These are phyloP conservation scores for Exophiala dermatitidis DNA, from an alignment of 2,329 filamentous ascomycete genomes.

Conservation along the genomic window DNA sequence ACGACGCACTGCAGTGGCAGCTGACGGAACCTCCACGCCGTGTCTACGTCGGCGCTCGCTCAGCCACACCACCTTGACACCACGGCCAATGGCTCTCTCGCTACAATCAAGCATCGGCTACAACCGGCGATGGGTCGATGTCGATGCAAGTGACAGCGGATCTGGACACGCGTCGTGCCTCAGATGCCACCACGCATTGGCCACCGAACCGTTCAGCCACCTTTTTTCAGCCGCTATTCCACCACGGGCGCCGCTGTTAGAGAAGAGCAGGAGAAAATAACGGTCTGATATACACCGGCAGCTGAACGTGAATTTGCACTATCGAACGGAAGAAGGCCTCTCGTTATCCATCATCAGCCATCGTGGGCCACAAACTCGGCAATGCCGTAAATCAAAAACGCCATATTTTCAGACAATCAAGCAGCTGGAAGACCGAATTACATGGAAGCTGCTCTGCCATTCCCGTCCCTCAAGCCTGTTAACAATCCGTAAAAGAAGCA, in stretches of 20 bases:
- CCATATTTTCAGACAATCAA: not conserved
- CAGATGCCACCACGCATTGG: not conserved
- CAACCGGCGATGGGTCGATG: not conserved
- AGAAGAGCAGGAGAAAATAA: no score
- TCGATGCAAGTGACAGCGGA: not conserved
- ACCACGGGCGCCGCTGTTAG: no score
- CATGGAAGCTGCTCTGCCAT: not conserved
- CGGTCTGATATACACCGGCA: no score
- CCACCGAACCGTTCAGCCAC: not conserved
- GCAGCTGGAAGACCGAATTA: not conserved
- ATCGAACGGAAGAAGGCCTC: no score
- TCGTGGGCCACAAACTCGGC: no score
- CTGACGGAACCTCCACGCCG: conserved; percentile 4
- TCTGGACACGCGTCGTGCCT: not conserved
- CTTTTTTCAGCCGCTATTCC: not conserved
- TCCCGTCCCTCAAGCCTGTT: not conserved
- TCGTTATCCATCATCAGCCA: no score
- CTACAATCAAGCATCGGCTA: not conserved
- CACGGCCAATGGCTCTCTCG: not conserved
- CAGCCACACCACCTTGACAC: not conserved
- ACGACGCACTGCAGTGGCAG: not conserved
- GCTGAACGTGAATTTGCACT: no score
- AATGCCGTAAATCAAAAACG: no score
- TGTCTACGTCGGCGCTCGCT: not conserved
- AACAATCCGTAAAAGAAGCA: not conserved